phyloP scores from a whole-genome alignment of 2,329 filamentous ascomycete species.

The Aspergillus novoparasiticus region DNA sequence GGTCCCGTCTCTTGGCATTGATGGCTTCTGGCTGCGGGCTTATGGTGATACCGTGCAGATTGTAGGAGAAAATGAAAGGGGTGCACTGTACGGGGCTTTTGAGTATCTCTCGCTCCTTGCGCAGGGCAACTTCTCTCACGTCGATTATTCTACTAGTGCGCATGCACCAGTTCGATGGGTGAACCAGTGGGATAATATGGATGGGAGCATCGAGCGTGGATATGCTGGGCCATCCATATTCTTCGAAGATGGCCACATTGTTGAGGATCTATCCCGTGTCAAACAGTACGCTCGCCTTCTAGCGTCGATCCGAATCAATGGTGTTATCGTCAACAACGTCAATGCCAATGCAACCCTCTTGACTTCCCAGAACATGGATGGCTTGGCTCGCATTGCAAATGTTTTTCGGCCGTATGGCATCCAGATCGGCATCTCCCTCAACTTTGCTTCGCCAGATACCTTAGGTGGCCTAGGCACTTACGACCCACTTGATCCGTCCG shows the following conservation, averaged over 20 bases:
- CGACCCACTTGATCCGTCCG: constrained; percentile 63
- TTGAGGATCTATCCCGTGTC: constrained; percentile 62
- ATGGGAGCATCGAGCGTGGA: constrained; percentile 67
- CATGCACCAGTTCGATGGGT: constrained; percentile 67
- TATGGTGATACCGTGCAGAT: constrained; percentile 55
- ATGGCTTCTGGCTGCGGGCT: constrained; percentile 63
- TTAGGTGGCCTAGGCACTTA: constrained; percentile 62
- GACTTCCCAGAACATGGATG: constrained; percentile 59
- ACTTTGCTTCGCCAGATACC: constrained; percentile 66
- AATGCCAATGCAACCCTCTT: constrained; percentile 66
- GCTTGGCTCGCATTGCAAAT: constrained; percentile 64
- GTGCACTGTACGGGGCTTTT: constrained; percentile 69
- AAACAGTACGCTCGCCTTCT: constrained; percentile 66
- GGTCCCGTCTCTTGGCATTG: constrained; percentile 33
- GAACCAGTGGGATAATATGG: constrained; percentile 74
- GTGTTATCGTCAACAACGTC: constrained; percentile 70
- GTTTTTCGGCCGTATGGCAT: constrained; percentile 69
- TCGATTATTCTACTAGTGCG: constrained; percentile 57
- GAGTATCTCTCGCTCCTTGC: constrained; percentile 68
- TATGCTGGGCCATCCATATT: constrained; percentile 71
- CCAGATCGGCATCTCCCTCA: constrained; percentile 65
- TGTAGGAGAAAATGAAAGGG: constrained; percentile 66
- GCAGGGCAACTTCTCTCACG: constrained; percentile 57
- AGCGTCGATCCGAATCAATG: constrained; percentile 68
- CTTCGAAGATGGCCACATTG: constrained; percentile 59